Percentiles rank a stretch among this genome's conserved stretches.
Conservation (phyloP, 2,329 filamentous ascomycete genomes). For the Clonostachys solani region DNA sequence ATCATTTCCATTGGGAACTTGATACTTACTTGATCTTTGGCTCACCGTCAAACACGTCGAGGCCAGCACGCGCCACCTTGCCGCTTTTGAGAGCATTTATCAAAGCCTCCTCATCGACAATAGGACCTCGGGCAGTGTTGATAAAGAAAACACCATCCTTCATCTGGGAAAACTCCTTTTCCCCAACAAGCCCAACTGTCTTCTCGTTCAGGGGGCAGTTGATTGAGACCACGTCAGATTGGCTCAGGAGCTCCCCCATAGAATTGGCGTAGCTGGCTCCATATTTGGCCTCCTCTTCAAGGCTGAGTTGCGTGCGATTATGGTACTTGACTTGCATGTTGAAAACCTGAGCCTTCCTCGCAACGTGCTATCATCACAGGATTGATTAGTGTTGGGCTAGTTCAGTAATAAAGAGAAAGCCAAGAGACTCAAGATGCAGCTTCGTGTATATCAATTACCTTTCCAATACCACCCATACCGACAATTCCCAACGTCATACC, state of each 20-base stretch:
- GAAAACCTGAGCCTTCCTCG: slow-evolving; percentile 31
- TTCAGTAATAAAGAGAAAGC: neutral
- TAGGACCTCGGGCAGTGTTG: slow-evolving; percentile 69
- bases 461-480: slow-evolving; percentile 41
- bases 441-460: slow-evolving; percentile 4
- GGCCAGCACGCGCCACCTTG: slow-evolving; percentile 55
- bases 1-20: no score
- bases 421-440: no score
- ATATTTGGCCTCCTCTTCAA: slow-evolving; percentile 21
- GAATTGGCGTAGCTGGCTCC: slow-evolving; percentile 21
- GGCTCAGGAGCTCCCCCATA: slow-evolving; percentile 5
- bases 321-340: slow-evolving; percentile 38
- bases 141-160: slow-evolving; percentile 62
- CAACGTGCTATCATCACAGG: slow-evolving; percentile 24
- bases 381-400: neutral
- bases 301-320: slow-evolving; percentile 27
- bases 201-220: slow-evolving; percentile 65
- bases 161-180: slow-evolving; percentile 62
- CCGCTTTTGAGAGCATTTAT: slow-evolving; percentile 62
- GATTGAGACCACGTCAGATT: slow-evolving; percentile 61
- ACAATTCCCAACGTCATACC: slow-evolving; percentile 40
- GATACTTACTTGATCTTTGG: slow-evolving; percentile 25
- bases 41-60: slow-evolving; percentile 71
- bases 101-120: slow-evolving; percentile 67
- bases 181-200: slow-evolving; percentile 47